These are phyloP conservation scores for Nelumbo lutea DNA, from an alignment of 164 flowering plant genomes.

Conservation along the genomic window DNA sequence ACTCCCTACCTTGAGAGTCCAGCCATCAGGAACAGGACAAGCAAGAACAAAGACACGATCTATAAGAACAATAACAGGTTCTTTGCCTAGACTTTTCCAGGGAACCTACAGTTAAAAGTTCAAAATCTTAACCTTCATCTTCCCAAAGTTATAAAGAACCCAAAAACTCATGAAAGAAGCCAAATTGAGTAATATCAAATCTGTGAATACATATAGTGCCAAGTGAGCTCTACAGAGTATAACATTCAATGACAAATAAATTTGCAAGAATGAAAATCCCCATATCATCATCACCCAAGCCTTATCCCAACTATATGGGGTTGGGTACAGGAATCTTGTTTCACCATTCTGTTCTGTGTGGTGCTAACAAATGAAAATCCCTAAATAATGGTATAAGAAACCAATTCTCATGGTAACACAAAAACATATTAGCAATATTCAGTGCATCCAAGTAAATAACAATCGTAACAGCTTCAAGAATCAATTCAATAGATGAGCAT, in stretches of 20 bases:
- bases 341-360: too few relatives aligned
- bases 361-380: too few relatives aligned
- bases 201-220: not conserved
- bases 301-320: too few relatives aligned
- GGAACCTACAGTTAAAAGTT: slow-evolving; percentile 61
- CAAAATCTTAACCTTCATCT: not conserved
- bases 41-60: slow-evolving; percentile 96
- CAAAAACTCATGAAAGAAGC: not conserved
- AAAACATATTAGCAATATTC: not conserved
- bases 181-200: not conserved
- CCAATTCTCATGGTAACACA: not conserved
- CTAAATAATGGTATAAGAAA: too few relatives aligned
- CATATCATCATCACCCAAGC: too few relatives aligned
- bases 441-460: too few relatives aligned
- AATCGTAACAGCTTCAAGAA: too few relatives aligned
- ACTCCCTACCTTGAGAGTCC: slow-evolving; percentile 55
- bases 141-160: not conserved
- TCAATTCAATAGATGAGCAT: too few relatives aligned
- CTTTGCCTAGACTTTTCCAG: slow-evolving; percentile 98
- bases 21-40: slow-evolving; percentile 69
- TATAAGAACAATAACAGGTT: slow-evolving; percentile 93
- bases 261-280: not conserved
- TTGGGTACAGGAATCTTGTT: too few relatives aligned
- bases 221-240: not conserved
- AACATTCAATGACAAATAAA: not conserved